Evolutionary conservation across 2,329 filamentous ascomycete genomes (phyloP).

Genomic region (Trichoderma arundinaceum): DNA sequence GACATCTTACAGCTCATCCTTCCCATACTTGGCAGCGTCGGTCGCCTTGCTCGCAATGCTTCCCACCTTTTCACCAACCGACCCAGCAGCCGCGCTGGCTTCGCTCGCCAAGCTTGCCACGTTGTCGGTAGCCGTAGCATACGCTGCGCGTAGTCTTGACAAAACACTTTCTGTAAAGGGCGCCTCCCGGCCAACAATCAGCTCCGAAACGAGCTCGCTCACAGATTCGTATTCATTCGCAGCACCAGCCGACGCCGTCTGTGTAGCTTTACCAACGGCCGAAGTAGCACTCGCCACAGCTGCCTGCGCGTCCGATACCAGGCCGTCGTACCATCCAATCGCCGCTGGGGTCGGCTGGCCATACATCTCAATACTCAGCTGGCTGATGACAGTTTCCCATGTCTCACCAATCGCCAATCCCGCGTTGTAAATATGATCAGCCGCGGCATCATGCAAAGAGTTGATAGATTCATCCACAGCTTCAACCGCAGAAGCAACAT

Average conservation of each 20-base stretch:
- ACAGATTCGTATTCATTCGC: conserved; percentile 71
- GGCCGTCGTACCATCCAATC: conserved; percentile 60
- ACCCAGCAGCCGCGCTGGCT: conserved; percentile 44
- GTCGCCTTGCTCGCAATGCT: conserved; percentile 50
- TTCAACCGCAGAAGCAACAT: conserved; percentile 48
- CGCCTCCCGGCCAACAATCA: conserved; percentile 77
- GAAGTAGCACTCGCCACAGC: conserved; percentile 61
- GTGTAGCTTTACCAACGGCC: conserved; percentile 59
- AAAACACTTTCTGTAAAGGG: conserved; percentile 83
- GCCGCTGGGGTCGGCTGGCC: conserved; percentile 66
- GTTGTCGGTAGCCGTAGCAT: conserved; percentile 68
- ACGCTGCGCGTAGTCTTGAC: conserved; percentile 71
- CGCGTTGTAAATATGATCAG: conserved; percentile 46
- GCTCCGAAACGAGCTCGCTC: conserved; percentile 74
- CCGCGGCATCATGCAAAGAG: conserved; percentile 54
- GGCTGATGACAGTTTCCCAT: conserved; percentile 57
- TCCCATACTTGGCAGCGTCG: conserved; percentile 49
- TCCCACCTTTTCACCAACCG: conserved; percentile 45
- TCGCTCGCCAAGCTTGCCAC: conserved; percentile 51
- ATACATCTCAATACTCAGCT: conserved; percentile 73
- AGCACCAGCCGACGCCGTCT: conserved; percentile 66
- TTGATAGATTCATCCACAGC: conserved; percentile 48
- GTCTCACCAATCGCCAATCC: conserved; percentile 48
- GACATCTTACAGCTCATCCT: conserved; percentile 50
- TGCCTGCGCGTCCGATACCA: conserved; percentile 56